Evolutionary conservation across 140 eudicot genomes (phyloP).

Genomic region (Bidens hawaiensis): DNA sequence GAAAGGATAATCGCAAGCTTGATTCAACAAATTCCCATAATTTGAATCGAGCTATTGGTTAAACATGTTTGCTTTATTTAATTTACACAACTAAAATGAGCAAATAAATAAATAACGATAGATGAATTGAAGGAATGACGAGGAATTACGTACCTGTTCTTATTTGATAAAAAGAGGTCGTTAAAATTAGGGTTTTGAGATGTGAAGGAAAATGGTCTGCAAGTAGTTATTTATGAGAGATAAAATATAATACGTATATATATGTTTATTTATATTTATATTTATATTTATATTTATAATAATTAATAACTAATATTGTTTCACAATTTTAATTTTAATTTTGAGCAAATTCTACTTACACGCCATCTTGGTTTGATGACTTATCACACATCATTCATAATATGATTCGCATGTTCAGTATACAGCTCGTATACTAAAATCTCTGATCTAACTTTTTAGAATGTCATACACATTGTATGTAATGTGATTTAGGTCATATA

Average conservation of each 20-base stretch:
- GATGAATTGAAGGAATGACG: conserved; percentile 25
- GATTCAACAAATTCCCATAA: conserved; percentile 33
- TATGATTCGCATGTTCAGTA: no score
- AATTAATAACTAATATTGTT: no score
- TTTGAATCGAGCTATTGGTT: conserved; percentile 25
- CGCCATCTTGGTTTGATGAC: no score
- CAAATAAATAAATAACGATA: conserved; percentile 15
- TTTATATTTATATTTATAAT: no score
- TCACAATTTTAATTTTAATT: no score
- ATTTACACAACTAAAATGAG: conserved; percentile 17
- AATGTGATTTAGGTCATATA: no score
- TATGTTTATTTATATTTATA: no score
- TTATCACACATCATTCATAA: no score
- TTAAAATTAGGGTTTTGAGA: conserved; percentile 51
- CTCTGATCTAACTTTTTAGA: no score
- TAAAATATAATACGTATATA: conserved; percentile 24
- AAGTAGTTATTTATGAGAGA: conserved; percentile 13
- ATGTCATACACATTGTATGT: no score
- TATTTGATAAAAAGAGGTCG: conserved; percentile 15
- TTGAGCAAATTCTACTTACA: no score
- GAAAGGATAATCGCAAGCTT: conserved; percentile 8
- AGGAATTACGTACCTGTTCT: conserved; percentile 32
- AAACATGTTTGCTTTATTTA: conserved; percentile 3
- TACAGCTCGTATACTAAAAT: no score
- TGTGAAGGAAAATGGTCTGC: conserved; percentile 38